A percentile compares a stretch with the other conserved stretches of the same genome.
Evolutionary conservation across 352 stramenopile genomes (phyloP).

Genomic region (Globisporangium parvum): DNA sequence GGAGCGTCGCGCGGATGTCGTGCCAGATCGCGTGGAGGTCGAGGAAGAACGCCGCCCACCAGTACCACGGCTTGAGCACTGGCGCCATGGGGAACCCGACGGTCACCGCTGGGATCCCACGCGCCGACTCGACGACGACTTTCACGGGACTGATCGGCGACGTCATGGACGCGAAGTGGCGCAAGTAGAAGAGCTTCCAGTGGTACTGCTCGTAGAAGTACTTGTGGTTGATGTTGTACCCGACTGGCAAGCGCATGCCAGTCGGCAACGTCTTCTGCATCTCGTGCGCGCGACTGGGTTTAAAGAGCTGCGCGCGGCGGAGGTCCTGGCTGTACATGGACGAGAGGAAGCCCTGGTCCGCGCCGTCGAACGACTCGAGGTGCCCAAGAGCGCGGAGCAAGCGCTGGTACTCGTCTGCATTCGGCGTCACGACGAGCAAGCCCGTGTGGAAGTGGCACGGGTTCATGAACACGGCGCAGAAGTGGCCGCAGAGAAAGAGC

Average conservation of each 20-base stretch:
- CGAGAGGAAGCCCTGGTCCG: constrained; percentile 83
- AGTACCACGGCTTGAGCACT: constrained; percentile 87
- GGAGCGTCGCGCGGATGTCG: constrained; percentile 74
- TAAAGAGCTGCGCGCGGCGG: constrained; percentile 68
- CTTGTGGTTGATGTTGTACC: constrained; percentile 91
- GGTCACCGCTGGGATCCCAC: constrained; percentile 68
- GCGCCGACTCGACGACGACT: constrained; percentile 79
- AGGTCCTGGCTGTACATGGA: constrained; percentile 84
- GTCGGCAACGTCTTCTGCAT: constrained; percentile 28
- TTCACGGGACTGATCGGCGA: constrained; percentile 80
- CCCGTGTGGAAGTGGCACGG: constrained; percentile 89
- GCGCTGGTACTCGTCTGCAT: constrained; percentile 60
- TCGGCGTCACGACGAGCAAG: constrained; percentile 76
- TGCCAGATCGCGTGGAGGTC: constrained; percentile 81
- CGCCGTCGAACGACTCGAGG: constrained; percentile 71
- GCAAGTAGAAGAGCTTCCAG: constrained; percentile 83
- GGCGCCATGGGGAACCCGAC: constrained; percentile 85
- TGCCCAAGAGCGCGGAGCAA: constrained; percentile 55
- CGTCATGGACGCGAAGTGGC: constrained; percentile 84
- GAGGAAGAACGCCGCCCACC: constrained; percentile 79
- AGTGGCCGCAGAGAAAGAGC: constrained; percentile 81
- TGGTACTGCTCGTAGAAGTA: constrained; percentile 88
- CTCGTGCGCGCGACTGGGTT: constrained; percentile 28
- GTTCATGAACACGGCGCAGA: constrained; percentile 90
- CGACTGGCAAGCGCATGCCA: constrained; percentile 76